Base-by-base conservation (phyloP, 371 early-diverging fungal genomes). In the Saksenaea oblongispora region DNA sequence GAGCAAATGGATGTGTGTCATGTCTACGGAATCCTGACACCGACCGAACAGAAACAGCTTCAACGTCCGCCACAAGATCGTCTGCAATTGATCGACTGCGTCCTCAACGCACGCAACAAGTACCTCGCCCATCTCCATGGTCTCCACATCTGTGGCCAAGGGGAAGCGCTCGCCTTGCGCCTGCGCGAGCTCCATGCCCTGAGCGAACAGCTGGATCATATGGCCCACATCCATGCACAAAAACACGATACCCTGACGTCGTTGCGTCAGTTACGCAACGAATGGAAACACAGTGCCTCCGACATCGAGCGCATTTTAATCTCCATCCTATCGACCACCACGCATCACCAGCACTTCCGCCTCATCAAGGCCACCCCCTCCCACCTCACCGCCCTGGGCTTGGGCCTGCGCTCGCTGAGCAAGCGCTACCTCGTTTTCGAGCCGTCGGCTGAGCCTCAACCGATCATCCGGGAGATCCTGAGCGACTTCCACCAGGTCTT, bases 401-500 rank as follows among this genome's bases (percentile, higher is more conserved):
- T 58, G 31, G 64, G 65, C 39, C 62, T 26, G 24, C 53, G 18
- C 62, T 69, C n/a, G 65, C 60, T 26, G 18, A 39, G 3, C 56
- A 41, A 41, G 42, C 42, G 42, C 18, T 41, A 41, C 18, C 18
- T 41, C 5, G 42, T 41, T n/a, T 41, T 41, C 14, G 42, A 41
- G 42, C 42, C 42, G 5, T n/a, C 42, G 42, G 42, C 42, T 7
- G 42, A 41, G 64, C 37, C 65, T 66, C 39, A 65, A 54, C 9
- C 42, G 62, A 17, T 41, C 17, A 27, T 75, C 28, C 60, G 64
- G 17, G 44, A 64, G n/a, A 58, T 75, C 14, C 63, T 70, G 11
- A 53, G 39, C 5, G 71, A 72, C 42, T 75, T 75, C 18, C 26
- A 65, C 17, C 55, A 67, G 58, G 73, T 75, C 34, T 75, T 75